Conservation (phyloP, 306 rosid species). For the Trichosanthes cucumerina region DNA sequence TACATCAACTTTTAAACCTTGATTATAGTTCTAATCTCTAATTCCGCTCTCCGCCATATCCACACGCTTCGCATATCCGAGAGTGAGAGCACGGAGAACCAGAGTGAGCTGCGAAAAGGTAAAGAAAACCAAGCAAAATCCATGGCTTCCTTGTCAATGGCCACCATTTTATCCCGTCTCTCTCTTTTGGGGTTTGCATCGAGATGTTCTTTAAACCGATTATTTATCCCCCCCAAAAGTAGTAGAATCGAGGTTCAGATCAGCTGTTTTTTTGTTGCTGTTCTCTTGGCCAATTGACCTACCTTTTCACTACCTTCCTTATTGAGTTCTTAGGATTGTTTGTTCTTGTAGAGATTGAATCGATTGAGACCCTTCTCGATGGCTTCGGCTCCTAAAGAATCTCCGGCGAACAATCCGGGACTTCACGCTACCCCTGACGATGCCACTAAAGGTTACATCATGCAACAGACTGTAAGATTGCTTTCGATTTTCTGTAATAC, state of each 20-base stretch:
- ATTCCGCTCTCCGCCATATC: not conserved
- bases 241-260: constrained; percentile 38
- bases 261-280: not conserved
- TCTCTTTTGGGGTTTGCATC: constrained; percentile 30
- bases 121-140: not conserved
- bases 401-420: constrained; percentile 63
- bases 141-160: constrained; percentile 36
- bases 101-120: not conserved
- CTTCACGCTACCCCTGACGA: constrained; percentile 56
- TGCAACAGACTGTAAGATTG: constrained; percentile 79
- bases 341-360: constrained; percentile 28
- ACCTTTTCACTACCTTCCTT: not conserved
- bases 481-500: not conserved
- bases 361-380: constrained; percentile 50
- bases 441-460: constrained; percentile 71
- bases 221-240: constrained; percentile 10
- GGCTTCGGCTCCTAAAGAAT: constrained; percentile 67
- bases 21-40: not conserved
- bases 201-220: constrained; percentile 24
- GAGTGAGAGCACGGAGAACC: not conserved
- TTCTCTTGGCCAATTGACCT: not conserved
- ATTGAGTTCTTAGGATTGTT: not conserved
- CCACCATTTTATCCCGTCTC: constrained; percentile 26
- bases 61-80: not conserved
- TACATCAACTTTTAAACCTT: too few species aligned